phyloP scores from a whole-genome alignment of 495 filamentous ascomycete species.

The Parathielavia appendiculata region DNA sequence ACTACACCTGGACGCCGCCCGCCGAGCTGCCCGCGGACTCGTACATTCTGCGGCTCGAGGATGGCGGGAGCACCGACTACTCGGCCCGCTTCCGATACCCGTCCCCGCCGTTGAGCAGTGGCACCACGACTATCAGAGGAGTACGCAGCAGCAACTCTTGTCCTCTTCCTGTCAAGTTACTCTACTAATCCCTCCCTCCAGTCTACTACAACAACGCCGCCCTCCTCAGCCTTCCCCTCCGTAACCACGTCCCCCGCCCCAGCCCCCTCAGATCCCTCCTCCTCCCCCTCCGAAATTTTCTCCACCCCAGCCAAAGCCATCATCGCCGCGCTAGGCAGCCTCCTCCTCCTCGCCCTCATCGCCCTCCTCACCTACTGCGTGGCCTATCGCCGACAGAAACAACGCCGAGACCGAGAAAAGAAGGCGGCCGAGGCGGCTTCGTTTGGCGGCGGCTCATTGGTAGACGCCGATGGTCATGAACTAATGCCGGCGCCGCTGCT shows the following conservation, averaged over 20 bases:
- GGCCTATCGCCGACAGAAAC: neutral
- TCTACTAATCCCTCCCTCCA: neutral
- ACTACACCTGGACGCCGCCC: conserved; percentile 17
- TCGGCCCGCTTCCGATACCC: conserved; percentile 13
- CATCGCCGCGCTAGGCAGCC: neutral
- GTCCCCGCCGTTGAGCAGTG: neutral
- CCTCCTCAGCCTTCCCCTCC: neutral
- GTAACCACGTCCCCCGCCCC: neutral
- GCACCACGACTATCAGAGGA: neutral
- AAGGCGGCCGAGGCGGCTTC: neutral
- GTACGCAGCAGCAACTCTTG: neutral
- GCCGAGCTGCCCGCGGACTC: neutral
- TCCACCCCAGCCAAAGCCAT: neutral
- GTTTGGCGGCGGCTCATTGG: neutral
- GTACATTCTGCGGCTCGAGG: conserved; percentile 7
- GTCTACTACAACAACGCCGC: neutral
- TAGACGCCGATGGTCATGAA: neutral
- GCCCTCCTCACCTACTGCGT: neutral
- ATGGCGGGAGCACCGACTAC: conserved; percentile 11
- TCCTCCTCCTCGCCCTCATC: neutral
- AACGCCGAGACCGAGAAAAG: neutral
- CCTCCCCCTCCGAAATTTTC: neutral
- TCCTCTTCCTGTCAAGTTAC: neutral
- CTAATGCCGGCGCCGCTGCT: neutral
- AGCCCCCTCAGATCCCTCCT: neutral